Evolutionary conservation across 768 basidiomycete species (phyloP).

Genomic region (Rhodotorula graminis): DNA sequence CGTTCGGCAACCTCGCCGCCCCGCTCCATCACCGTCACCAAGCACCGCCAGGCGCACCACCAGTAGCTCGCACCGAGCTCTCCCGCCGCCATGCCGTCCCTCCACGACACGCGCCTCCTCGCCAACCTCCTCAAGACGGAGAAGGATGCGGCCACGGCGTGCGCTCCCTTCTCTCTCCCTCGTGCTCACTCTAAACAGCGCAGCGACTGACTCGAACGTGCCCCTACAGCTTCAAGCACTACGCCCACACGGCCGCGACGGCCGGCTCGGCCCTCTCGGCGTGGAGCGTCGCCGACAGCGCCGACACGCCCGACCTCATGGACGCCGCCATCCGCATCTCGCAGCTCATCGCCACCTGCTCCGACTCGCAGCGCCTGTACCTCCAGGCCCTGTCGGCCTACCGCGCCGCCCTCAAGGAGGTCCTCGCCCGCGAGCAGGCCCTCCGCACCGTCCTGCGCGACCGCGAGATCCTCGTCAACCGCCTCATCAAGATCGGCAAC

Average conservation of each 20-base stretch:
- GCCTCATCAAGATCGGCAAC: constrained; percentile 42
- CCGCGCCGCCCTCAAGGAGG: constrained; percentile 41
- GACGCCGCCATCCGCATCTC: constrained; percentile 38
- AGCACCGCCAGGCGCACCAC: neutral
- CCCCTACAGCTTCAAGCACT: constrained; percentile 34
- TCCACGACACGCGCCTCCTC: constrained; percentile 36
- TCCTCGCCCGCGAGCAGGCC: constrained; percentile 40
- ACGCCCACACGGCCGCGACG: constrained; percentile 27
- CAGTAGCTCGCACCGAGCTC: neutral
- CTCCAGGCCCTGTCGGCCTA: constrained; percentile 37
- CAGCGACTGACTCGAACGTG: neutral
- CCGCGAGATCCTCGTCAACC: constrained; percentile 43
- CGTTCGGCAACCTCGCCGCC: neutral
- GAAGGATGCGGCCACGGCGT: constrained; percentile 33
- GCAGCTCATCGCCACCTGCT: constrained; percentile 27
- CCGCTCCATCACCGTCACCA: neutral
- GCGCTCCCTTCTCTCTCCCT: neutral
- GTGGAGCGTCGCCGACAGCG: constrained; percentile 39
- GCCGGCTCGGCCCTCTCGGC: constrained; percentile 33
- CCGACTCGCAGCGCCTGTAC: constrained; percentile 41
- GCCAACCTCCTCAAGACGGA: constrained; percentile 37
- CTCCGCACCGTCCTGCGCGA: constrained; percentile 42
- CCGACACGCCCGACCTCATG: constrained; percentile 37
- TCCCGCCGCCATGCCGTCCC: constrained; percentile 4
- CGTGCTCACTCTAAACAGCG: too few species aligned